Evolutionary conservation across 1,284 basidiomycete species (phyloP).

Genomic region (Chondrostereum purpureum): DNA sequence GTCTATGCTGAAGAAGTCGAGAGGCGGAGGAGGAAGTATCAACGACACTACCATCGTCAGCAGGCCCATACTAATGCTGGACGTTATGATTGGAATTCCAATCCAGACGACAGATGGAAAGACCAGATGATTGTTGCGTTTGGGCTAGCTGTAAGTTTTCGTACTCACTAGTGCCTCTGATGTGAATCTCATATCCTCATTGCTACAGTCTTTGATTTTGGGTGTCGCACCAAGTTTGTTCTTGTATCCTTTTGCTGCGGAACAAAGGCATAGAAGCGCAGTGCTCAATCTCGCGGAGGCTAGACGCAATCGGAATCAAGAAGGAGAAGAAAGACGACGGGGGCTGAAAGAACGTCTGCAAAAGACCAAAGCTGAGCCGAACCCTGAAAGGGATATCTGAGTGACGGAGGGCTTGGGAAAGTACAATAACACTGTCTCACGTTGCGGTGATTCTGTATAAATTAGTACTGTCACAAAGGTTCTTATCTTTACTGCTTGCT

Average conservation of each 20-base stretch:
- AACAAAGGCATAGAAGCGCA: slow-evolving; percentile 23
- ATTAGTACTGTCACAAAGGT: too few species aligned
- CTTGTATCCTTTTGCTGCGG: slow-evolving; percentile 19
- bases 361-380: neutral
- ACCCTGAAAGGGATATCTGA: too few species aligned
- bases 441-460: too few species aligned
- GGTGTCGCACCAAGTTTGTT: slow-evolving; percentile 25
- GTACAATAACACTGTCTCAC: too few species aligned
- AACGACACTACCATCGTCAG: slow-evolving; percentile 12
- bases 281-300: slow-evolving; percentile 25
- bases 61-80: slow-evolving; percentile 8
- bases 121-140: slow-evolving; percentile 33
- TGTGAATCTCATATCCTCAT: neutral
- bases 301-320: slow-evolving; percentile 22
- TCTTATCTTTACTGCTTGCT: too few species aligned
- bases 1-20: slow-evolving; percentile 32
- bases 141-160: slow-evolving; percentile 29
- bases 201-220: neutral
- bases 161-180: neutral
- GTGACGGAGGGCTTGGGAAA: too few species aligned
- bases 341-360: slow-evolving; percentile 6
- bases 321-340: slow-evolving; percentile 11
- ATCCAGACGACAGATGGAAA: slow-evolving; percentile 28
- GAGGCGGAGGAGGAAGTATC: slow-evolving; percentile 24
- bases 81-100: slow-evolving; percentile 21